Percentiles rank a stretch among this genome's conserved stretches.
phyloP scores from a whole-genome alignment of 179 eudicot genomes.

The Silene coronaria region DNA sequence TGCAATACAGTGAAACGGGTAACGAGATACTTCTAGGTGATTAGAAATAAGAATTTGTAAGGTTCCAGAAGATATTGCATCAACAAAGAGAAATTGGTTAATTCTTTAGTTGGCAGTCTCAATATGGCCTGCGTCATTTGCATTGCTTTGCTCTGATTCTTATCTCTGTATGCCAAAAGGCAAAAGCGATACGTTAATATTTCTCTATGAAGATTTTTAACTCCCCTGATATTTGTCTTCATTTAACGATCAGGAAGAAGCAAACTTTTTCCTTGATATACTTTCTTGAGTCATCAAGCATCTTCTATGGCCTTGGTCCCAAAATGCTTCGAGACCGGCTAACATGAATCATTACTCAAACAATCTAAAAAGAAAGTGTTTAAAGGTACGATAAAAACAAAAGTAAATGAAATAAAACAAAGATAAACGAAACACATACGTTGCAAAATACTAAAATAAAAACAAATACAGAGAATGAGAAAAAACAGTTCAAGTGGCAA shows the following conservation, averaged over 20 bases:
- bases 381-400: too few relatives aligned
- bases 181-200: not conserved
- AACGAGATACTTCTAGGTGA: not conserved
- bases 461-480: too few relatives aligned
- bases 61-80: not conserved
- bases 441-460: too few relatives aligned
- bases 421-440: too few relatives aligned
- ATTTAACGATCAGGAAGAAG: not conserved
- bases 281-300: not conserved
- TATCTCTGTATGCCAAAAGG: not conserved
- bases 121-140: not conserved
- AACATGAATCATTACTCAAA: too few relatives aligned
- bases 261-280: not conserved
- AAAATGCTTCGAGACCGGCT: too few relatives aligned
- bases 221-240: not conserved
- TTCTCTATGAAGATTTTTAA: not conserved
- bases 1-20: not conserved
- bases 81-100: not conserved
- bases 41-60: too few relatives aligned
- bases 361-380: too few relatives aligned
- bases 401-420: too few relatives aligned
- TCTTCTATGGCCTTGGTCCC: not conserved
- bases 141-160: not conserved
- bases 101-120: not conserved
- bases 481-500: too few relatives aligned